A percentile compares a stretch with the other conserved stretches of the same genome.
phyloP scores from a whole-genome alignment of 2,329 filamentous ascomycete genomes.

The Cryphonectria radicalis region DNA sequence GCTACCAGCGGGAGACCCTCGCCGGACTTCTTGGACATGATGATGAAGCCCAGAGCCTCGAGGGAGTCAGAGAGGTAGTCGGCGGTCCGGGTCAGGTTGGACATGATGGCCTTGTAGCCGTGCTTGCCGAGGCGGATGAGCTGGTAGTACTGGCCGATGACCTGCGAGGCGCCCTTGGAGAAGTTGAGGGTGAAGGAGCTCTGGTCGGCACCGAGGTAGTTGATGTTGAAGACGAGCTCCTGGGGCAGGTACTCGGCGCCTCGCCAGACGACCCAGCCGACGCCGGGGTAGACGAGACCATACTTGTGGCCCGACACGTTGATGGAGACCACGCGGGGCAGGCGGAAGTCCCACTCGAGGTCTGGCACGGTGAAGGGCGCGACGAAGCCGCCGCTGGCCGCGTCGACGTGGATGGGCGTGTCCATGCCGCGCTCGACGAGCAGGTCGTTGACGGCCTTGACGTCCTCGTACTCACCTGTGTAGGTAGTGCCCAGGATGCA shows the following conservation, averaged over 20 bases:
- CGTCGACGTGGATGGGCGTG: conserved; percentile 64
- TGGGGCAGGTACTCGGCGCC: conserved; percentile 81
- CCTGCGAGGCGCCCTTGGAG: conserved; percentile 90
- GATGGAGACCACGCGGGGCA: conserved; percentile 88
- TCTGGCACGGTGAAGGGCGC: conserved; percentile 83
- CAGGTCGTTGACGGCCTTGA: conserved; percentile 89
- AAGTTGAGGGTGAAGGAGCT: conserved; percentile 97
- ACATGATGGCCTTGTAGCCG: conserved; percentile 92
- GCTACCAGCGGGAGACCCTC: conserved; percentile 86
- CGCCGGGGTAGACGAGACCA: conserved; percentile 74
- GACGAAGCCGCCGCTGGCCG: conserved; percentile 50
- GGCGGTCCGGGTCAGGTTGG: conserved; percentile 85
- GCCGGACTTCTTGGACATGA: conserved; percentile 82
- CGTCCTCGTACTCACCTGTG: conserved; percentile 93
- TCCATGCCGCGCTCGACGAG: conserved; percentile 76
- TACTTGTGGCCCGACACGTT: conserved; percentile 91
- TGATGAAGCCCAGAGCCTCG: conserved; percentile 76
- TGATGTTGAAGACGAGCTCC: conserved; percentile 98
- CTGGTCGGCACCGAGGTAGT: conserved; percentile 95
- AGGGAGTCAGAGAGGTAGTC: conserved; percentile 83
- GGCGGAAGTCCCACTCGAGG: conserved; percentile 89
- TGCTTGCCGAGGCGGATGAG: conserved; percentile 92
- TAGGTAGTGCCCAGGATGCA: conserved; percentile 90
- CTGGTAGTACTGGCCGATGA: conserved; percentile 98
- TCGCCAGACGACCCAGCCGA: conserved; percentile 93